Base-by-base conservation (phyloP, 306 rosid species). In the Quercus berberidifolia region DNA sequence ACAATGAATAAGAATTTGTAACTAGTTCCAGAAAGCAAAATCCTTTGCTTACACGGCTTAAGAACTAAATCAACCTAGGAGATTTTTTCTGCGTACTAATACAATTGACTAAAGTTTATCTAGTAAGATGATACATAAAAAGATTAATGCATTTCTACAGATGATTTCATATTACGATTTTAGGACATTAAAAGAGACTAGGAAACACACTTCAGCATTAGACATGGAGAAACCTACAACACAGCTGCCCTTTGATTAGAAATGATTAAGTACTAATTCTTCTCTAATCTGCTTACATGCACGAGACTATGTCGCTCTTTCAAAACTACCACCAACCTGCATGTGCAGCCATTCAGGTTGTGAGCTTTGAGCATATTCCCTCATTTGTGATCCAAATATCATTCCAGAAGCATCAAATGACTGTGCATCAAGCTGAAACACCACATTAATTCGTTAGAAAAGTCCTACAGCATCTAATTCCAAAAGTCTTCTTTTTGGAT, bases 331-430 rank as follows among this genome's bases (percentile, higher is more conserved):
- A 76, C 92, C 89, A 30, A 91, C 74, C 87, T 95, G 98, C 98
- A 95, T 95, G 79, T 93, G 98, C 72, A 93, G 82, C 97, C 97
- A 93, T 78, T 91, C 96, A 3, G 92, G 81, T 14, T 89, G 97
- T 52, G 88, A 82, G 76, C 84, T 92, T 81, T 89, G 89, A 70
- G 75, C 80, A 86, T 86, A 93, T 13, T 87, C 93, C 82, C 92
- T 90, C 33, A 81, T 75, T 67, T 93, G 94, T 52, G 89, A 76
- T 41, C 93, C 97, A 78, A 91, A 91, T 83, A 93, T 81, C 82
- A 90, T 84, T 74, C 91, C 92, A 5, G 97, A 83, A 73, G 86
- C 85, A 73, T 93, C 98, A 74, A 85, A 88, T 80, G 93, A 78
- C 84, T 88, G 97, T 57, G 81, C 69, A 25, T 68, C 88, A 72